These are phyloP conservation scores for Naganishia friedmannii DNA, from an alignment of 768 basidiomycete genomes.

Conservation along the genomic window DNA sequence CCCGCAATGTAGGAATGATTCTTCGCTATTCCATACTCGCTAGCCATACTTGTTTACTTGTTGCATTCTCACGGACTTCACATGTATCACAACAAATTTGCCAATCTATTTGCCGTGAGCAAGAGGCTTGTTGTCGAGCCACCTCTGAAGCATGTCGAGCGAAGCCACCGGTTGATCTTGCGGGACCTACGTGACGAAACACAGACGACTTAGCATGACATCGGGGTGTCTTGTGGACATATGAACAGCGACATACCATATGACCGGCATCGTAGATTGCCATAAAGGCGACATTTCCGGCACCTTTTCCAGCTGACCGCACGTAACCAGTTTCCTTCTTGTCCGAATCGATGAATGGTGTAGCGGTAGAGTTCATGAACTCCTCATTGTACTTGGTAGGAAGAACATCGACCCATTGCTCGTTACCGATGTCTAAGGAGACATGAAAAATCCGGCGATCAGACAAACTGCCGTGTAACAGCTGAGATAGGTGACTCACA, in stretches of 20 bases:
- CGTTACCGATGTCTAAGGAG: constrained; percentile 39
- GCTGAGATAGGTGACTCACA: constrained; percentile 56
- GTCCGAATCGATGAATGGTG: constrained; percentile 59
- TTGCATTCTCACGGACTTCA: neutral
- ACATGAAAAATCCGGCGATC: neutral
- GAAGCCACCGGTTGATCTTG: constrained; percentile 85
- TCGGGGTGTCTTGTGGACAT: neutral
- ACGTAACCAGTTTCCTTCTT: constrained; percentile 67
- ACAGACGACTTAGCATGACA: constrained; percentile 1
- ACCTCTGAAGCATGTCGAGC: constrained; percentile 59
- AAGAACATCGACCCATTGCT: constrained; percentile 65
- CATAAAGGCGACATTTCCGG: constrained; percentile 83
- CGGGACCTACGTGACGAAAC: constrained; percentile 64
- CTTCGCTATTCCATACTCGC: too few species aligned
- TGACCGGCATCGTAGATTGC: constrained; percentile 76
- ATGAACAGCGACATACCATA: constrained; percentile 44
- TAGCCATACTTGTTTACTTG: too few species aligned
- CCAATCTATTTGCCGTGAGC: constrained; percentile 34
- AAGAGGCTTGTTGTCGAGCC: constrained; percentile 53
- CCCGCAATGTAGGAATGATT: too few species aligned
- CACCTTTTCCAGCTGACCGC: constrained; percentile 66
- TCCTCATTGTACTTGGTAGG: constrained; percentile 64
- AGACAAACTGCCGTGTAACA: neutral
- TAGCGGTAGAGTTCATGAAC: constrained; percentile 58
- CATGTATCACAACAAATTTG: neutral